A percentile compares a stretch with the other conserved stretches of the same genome.
These are phyloP conservation scores for Scedosporium apiospermum DNA, from an alignment of 2,329 filamentous ascomycete species.

Conservation along the genomic window DNA sequence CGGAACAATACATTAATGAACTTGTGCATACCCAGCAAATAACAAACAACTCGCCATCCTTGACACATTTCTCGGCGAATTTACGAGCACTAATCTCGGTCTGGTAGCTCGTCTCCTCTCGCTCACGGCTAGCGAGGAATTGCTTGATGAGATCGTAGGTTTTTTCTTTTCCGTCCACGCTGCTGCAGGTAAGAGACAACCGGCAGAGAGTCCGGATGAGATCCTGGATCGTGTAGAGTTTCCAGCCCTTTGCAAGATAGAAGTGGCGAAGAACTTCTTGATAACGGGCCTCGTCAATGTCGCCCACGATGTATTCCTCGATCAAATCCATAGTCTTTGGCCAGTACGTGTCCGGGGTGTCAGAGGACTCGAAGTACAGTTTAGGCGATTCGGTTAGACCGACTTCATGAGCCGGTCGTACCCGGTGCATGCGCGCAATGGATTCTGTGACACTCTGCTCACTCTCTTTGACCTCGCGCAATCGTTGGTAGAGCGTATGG, in stretches of 20 bases:
- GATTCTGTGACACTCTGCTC: conserved; percentile 64
- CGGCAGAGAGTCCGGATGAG: conserved; percentile 74
- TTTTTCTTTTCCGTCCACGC: conserved; percentile 82
- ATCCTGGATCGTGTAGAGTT: conserved; percentile 86
- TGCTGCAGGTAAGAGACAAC: conserved; percentile 74
- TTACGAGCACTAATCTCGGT: conserved; percentile 85
- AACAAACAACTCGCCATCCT: conserved; percentile 85
- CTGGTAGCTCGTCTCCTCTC: conserved; percentile 80
- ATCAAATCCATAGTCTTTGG: conserved; percentile 75
- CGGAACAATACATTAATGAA: not conserved
- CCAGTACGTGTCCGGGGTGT: conserved; percentile 65
- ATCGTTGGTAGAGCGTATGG: conserved; percentile 76
- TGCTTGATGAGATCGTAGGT: conserved; percentile 82
- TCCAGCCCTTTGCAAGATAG: conserved; percentile 86
- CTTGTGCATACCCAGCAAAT: conserved; percentile 73
- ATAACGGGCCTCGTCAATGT: conserved; percentile 72
- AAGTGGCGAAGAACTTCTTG: conserved; percentile 88
- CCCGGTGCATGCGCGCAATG: conserved; percentile 61
- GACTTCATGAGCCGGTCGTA: conserved; percentile 72
- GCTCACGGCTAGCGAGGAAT: conserved; percentile 72
- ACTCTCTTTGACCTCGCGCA: conserved; percentile 74
- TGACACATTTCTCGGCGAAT: conserved; percentile 84
- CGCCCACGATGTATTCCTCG: conserved; percentile 74
- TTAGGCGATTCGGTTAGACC: conserved; percentile 71
- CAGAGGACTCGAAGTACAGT: conserved; percentile 63